Percentiles rank a stretch among this genome's conserved stretches.
phyloP scores from a whole-genome alignment of 352 stramenopile species.

The Blastocystis sp. region DNA sequence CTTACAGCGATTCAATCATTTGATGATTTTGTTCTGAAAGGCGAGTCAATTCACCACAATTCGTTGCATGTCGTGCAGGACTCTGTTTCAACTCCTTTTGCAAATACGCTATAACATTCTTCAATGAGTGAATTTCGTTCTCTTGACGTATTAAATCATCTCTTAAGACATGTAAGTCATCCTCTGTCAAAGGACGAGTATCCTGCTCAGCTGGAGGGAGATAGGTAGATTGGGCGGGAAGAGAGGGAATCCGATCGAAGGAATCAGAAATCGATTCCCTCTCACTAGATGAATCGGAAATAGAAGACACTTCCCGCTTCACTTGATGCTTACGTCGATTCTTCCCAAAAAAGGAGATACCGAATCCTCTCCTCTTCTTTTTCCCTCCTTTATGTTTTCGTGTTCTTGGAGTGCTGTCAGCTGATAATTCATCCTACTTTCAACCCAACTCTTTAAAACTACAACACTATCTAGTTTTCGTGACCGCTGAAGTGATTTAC shows the following conservation, averaged over 20 bases:
- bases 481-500: constrained; percentile 1
- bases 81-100: not conserved
- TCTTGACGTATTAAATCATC: not conserved
- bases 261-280: not conserved
- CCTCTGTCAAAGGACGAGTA: not conserved
- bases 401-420: not conserved
- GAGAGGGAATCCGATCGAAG: not conserved
- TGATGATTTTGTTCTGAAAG: not conserved
- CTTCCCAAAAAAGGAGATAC: constrained; percentile 46
- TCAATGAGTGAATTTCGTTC: not conserved
- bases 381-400: not conserved
- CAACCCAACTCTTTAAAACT: not conserved
- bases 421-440: constrained; percentile 5
- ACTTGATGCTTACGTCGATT: not conserved
- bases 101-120: not conserved
- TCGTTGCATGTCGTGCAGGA: not conserved
- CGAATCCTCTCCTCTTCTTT: constrained; percentile 33
- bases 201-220: not conserved
- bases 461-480: not conserved
- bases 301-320: not conserved
- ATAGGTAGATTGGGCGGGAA: not conserved
- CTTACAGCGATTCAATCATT: constrained; percentile 7
- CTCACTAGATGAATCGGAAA: not conserved
- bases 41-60: not conserved
- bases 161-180: not conserved